A percentile compares a stretch with the other conserved stretches of the same genome.
These are phyloP conservation scores for Madurella fahalii DNA, from an alignment of 2,329 filamentous ascomycete species.

Conservation along the genomic window DNA sequence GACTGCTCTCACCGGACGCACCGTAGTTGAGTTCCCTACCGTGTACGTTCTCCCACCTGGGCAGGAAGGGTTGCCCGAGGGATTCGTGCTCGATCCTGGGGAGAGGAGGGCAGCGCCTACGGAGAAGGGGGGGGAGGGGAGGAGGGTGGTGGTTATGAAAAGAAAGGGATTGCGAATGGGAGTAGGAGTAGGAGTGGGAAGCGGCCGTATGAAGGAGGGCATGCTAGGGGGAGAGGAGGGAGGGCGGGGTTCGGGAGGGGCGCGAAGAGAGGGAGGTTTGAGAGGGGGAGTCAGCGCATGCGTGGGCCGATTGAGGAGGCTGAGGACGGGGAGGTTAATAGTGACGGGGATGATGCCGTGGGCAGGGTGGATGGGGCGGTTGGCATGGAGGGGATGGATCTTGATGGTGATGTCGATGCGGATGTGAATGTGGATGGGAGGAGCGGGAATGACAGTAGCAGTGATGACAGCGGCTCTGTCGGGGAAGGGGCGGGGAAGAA, in stretches of 20 bases:
- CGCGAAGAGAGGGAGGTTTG: constrained; percentile 11
- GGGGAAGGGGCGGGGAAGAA: not conserved
- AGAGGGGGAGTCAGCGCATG: not conserved
- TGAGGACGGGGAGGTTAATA: constrained; percentile 27
- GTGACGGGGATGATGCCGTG: constrained; percentile 20
- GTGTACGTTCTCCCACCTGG: constrained; percentile 52
- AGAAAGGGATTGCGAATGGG: not conserved
- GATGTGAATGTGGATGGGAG: not conserved
- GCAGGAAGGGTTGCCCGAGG: constrained; percentile 22
- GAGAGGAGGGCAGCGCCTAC: constrained; percentile 4
- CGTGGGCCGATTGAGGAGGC: not conserved
- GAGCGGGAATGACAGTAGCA: not conserved
- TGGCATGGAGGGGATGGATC: not conserved
- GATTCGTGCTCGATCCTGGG: constrained; percentile 22
- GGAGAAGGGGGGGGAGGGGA: not conserved
- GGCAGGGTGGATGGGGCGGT: not conserved
- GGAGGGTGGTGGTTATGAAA: not conserved
- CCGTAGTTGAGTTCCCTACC: constrained; percentile 68
- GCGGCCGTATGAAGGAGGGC: constrained; percentile 4
- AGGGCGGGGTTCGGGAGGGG: constrained; percentile 8
- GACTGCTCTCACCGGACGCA: constrained; percentile 50
- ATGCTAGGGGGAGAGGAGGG: not conserved
- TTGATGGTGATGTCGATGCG: not conserved
- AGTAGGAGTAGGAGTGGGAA: not conserved
- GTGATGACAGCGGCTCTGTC: not conserved